phyloP scores from a whole-genome alignment of 768 basidiomycete species.

The Dioszegia aurantiaca region DNA sequence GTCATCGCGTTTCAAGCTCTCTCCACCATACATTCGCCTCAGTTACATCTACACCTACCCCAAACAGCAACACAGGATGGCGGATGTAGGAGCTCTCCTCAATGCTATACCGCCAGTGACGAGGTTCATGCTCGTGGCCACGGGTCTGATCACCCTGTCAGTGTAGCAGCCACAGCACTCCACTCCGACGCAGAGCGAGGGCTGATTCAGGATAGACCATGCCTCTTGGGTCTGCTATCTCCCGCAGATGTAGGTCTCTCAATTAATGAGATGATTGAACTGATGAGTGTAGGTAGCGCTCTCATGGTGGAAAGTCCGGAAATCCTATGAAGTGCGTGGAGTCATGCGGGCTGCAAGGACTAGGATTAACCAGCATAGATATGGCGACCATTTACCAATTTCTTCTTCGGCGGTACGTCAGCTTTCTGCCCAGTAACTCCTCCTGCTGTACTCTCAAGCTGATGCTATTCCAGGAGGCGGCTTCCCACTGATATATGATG shows the following conservation, averaged over 20 bases:
- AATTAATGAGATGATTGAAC: background rate
- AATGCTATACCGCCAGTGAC: conserved; percentile 48
- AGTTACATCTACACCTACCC: background rate
- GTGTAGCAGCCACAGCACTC: conserved; percentile 5
- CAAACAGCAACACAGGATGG: conserved; percentile 26
- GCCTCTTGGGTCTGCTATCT: conserved; percentile 33
- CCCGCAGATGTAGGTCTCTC: conserved; percentile 25
- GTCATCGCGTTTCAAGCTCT: no score
- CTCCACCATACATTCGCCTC: background rate
- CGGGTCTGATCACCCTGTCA: conserved; percentile 41
- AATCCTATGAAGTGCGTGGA: conserved; percentile 33
- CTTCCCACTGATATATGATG: conserved; percentile 49
- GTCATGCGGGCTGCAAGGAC: background rate
- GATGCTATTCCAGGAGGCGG: conserved; percentile 31
- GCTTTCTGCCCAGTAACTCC: background rate
- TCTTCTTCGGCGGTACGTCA: conserved; percentile 48
- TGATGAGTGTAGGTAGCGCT: conserved; percentile 33
- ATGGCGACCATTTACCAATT: conserved; percentile 46
- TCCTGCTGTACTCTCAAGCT: background rate
- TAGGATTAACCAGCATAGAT: conserved; percentile 24
- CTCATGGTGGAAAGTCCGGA: conserved; percentile 33
- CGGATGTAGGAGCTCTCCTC: conserved; percentile 37
- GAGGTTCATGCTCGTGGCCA: conserved; percentile 36
- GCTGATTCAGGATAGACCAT: conserved; percentile 33
- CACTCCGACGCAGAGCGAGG: background rate